Conservation (phyloP, 2,329 filamentous ascomycete species). For the Thermothelomyces thermophilus region DNA sequence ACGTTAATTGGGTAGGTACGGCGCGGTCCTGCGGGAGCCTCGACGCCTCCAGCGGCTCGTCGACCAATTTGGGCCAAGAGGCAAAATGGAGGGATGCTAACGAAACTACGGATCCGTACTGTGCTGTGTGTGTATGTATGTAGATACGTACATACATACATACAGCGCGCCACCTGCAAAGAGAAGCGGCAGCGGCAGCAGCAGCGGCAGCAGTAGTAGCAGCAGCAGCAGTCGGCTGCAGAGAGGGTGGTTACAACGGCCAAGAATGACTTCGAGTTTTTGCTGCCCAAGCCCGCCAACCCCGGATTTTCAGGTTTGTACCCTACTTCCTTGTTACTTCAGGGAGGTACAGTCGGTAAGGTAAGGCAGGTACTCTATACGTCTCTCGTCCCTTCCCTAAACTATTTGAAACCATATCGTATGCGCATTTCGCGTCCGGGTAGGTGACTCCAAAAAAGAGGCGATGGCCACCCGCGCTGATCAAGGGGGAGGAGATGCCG, state of each 20-base stretch:
- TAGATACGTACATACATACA: no score
- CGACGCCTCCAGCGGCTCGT: constrained; percentile 15
- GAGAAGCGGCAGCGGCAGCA: no score
- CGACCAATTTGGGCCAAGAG: background rate
- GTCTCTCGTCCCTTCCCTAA: no score
- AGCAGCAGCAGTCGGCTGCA: background rate
- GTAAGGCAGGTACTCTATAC: no score
- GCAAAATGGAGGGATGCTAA: background rate
- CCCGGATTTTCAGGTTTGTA: background rate
- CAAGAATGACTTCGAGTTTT: background rate
- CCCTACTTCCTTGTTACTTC: background rate
- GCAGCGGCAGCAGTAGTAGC: background rate
- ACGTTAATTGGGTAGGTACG: no score
- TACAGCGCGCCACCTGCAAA: no score
- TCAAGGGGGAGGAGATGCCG: background rate
- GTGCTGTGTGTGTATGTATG: no score
- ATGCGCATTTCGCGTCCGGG: background rate
- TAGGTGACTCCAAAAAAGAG: constrained; percentile 2
- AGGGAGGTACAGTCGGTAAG: no score
- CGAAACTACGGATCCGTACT: no score
- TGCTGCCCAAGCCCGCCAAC: constrained; percentile 13
- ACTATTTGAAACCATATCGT: background rate
- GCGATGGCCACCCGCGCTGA: constrained; percentile 2
- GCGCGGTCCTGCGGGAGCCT: background rate
- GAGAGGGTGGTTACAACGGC: background rate